These are phyloP conservation scores for Tolypocladium ophioglossoides DNA, from an alignment of 2,329 filamentous ascomycete species.

Conservation along the genomic window DNA sequence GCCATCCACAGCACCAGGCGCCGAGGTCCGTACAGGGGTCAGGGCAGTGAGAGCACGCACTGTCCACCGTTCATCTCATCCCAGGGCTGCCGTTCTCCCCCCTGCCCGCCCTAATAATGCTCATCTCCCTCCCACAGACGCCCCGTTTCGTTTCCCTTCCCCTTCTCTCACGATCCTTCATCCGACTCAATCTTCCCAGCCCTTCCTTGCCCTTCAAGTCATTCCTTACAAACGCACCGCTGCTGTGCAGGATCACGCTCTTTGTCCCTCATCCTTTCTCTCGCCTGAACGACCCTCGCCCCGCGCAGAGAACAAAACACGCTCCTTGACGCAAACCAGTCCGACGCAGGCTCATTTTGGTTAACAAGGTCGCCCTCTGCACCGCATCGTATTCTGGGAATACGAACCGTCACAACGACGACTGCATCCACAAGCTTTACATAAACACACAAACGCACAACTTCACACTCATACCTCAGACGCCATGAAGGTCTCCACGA, in stretches of 20 bases:
- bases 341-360: neutral
- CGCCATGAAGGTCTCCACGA: slow-evolving; percentile 31
- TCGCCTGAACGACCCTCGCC: neutral
- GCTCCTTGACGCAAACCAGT: neutral
- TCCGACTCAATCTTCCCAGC: slow-evolving; percentile 3
- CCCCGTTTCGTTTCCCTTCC: slow-evolving; percentile 6
- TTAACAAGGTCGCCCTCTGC: neutral
- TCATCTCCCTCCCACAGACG: slow-evolving; percentile 4
- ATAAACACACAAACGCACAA: neutral
- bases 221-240: slow-evolving; percentile 9
- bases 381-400: slow-evolving; percentile 5
- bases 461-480: neutral
- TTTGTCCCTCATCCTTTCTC: neutral
- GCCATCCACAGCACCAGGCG: neutral
- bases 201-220: slow-evolving; percentile 11
- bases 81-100: neutral
- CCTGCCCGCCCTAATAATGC: slow-evolving; percentile 9
- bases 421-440: neutral
- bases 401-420: neutral
- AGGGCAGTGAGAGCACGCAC: neutral
- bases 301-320: neutral
- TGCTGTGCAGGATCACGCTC: slow-evolving; percentile 8
- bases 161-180: slow-evolving; percentile 1
- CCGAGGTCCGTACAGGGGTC: no score
- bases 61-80: neutral